Base-by-base conservation (phyloP, 192 early-diverging fungal species). In the Paraglomus brasilianum region DNA sequence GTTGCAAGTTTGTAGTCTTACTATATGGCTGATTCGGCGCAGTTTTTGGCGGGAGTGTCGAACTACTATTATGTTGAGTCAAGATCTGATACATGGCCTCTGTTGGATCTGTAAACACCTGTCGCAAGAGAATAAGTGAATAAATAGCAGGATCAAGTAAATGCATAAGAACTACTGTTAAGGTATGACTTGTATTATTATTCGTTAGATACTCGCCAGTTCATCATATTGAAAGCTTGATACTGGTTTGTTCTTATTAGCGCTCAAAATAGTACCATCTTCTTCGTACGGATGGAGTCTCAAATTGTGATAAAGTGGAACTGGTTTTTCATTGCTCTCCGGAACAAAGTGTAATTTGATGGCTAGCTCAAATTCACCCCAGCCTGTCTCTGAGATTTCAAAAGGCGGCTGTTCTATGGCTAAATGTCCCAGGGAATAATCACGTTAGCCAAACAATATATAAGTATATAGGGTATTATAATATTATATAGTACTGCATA, bases 321-420 rank as follows among this genome's bases (percentile, higher is more conserved):
- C 84, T 17, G 88, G 82, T 74, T 90, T 89, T 59, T 94, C 92
- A 60, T 91, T 92, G 42, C 88, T 79, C 11, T 78, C 72, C 38
- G 91, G 87, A 15, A 86, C 82, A 72, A 98, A 94, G 68, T 88
- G 88, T 40, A 99, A 86, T 73, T 94, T 95, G 66, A 98, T 97
- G 24, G 88, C 81, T 57, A 99, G 93, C 62, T 98, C 95, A 78
- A 99, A 99, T 80, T 99, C 95, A 71, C 97, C 97, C 97, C 97
- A 99, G 40, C 97, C 97, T 13, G 97, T 94, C 75, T 99, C 97
- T 38, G 86, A 81, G 30, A 98, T 88, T 76, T 95, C 93, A 69
- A 91, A 98, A 7, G 96, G 96, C 45, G 88, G 89, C 40, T 89
- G 78, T 63, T 94, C 93, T 17, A 93, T 74, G 22, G 82, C 87